These are phyloP conservation scores for Nitzschia sp. DNA, from an alignment of 108 stramenopile species.

Conservation along the genomic window DNA sequence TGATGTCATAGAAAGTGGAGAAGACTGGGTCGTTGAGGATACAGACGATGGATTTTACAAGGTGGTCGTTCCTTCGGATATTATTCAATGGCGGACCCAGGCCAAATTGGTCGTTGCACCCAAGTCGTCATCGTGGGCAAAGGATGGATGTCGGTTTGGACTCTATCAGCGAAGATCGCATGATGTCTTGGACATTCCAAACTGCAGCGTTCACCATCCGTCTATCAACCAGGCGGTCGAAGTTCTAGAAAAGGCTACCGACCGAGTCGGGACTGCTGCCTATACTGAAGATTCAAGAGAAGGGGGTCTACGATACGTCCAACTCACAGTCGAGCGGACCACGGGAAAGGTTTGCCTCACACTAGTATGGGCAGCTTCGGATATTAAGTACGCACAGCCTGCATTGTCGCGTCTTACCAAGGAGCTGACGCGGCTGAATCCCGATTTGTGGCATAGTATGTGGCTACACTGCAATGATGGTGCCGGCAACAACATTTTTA, in stretches of 20 bases:
- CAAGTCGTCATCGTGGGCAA: constrained; percentile 55
- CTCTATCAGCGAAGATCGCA: constrained; percentile 87
- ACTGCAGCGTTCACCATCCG: constrained; percentile 95
- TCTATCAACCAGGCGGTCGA: constrained; percentile 81
- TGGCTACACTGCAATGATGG: constrained; percentile 88
- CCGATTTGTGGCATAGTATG: constrained; percentile 77
- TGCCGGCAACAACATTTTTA: constrained; percentile 67
- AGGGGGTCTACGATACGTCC: constrained; percentile 75
- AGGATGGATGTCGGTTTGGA: constrained; percentile 77
- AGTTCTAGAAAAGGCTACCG: constrained; percentile 52
- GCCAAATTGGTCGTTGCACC: constrained; percentile 80
- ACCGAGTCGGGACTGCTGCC: constrained; percentile 62
- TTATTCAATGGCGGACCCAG: constrained; percentile 75
- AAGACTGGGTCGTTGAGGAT: constrained; percentile 33
- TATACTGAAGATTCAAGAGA: constrained; percentile 58
- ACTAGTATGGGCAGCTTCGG: constrained; percentile 87
- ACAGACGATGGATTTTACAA: constrained; percentile 66
- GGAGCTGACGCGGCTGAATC: constrained; percentile 50
- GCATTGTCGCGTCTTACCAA: constrained; percentile 67
- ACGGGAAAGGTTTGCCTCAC: constrained; percentile 83
- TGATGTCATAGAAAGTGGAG: constrained; percentile 22
- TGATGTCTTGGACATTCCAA: constrained; percentile 78
- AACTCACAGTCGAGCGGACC: constrained; percentile 80
- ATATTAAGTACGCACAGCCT: constrained; percentile 70
- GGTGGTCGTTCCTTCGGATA: constrained; percentile 59